phyloP scores from a whole-genome alignment of 225 moss, liverwort and hornwort species.

The Physcomitrellopsis africana region DNA sequence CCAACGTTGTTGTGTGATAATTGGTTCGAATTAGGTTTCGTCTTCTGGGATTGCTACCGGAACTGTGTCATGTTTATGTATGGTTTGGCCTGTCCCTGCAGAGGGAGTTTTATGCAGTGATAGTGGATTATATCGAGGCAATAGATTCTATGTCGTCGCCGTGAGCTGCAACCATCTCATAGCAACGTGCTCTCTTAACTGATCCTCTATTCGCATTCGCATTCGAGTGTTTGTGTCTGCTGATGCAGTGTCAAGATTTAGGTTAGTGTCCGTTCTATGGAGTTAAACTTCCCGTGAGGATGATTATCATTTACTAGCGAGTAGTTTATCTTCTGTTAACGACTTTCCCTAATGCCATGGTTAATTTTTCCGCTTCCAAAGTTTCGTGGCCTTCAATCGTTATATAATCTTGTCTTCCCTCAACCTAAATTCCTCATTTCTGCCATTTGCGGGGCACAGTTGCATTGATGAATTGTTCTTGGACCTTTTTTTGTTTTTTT shows the following conservation, averaged over 20 bases:
- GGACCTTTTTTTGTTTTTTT: too few relatives aligned
- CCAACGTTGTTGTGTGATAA: not conserved
- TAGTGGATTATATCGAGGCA: not conserved
- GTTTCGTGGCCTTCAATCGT: not conserved
- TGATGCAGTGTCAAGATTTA: not conserved
- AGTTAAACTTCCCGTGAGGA: not conserved
- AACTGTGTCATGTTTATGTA: not conserved
- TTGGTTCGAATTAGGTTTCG: not conserved
- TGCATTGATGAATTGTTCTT: too few relatives aligned
- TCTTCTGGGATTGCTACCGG: not conserved
- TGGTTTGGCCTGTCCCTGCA: slow-evolving; percentile 3
- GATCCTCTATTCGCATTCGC: not conserved
- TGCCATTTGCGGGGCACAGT: not conserved
- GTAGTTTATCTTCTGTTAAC: not conserved
- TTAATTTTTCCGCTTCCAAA: not conserved
- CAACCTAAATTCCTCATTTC: not conserved
- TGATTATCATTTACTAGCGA: not conserved
- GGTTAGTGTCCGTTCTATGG: not conserved
- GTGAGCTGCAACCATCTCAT: not conserved
- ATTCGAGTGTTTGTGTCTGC: not conserved
- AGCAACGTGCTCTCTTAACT: not conserved
- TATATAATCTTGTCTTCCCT: too few relatives aligned
- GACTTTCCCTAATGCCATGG: not conserved
- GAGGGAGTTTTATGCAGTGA: not conserved
- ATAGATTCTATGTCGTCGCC: not conserved